phyloP scores from a whole-genome alignment of 768 basidiomycete species.

The Boletus tylopilopsis region DNA sequence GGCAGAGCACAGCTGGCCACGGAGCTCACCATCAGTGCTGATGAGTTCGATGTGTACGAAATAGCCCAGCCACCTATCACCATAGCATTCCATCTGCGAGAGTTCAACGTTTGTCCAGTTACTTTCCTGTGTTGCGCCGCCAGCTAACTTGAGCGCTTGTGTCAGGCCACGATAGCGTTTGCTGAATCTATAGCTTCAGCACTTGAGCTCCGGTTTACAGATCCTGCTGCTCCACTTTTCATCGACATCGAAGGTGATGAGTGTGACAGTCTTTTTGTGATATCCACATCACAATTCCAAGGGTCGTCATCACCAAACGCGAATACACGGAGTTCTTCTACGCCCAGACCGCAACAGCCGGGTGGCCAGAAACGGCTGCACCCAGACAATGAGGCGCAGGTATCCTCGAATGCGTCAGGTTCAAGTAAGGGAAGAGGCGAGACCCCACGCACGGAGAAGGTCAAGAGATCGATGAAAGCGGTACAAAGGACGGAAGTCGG shows the following conservation, averaged over 20 bases:
- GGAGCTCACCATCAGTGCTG: constrained; percentile 69
- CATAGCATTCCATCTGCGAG: constrained; percentile 76
- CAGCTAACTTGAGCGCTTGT: background rate
- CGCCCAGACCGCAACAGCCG: constrained; percentile 11
- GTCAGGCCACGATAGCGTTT: constrained; percentile 74
- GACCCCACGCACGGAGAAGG: constrained; percentile 44
- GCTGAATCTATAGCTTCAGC: constrained; percentile 66
- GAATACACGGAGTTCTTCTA: constrained; percentile 13
- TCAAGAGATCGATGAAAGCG: constrained; percentile 36
- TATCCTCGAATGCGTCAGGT: constrained; percentile 27
- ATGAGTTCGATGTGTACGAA: constrained; percentile 80
- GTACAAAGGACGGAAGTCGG: constrained; percentile 30
- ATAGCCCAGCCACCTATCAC: constrained; percentile 58
- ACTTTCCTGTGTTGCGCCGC: background rate
- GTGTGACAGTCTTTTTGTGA: constrained; percentile 65
- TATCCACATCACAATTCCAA: constrained; percentile 68
- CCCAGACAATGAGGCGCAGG: constrained; percentile 21
- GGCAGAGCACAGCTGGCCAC: constrained; percentile 66
- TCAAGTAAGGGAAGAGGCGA: constrained; percentile 26
- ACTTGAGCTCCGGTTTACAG: constrained; percentile 72
- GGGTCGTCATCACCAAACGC: constrained; percentile 21
- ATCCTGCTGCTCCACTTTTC: constrained; percentile 69
- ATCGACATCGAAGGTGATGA: constrained; percentile 72
- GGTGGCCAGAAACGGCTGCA: constrained; percentile 21
- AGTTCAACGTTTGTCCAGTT: constrained; percentile 62